Conservation (phyloP, 164 flowering plant species). For the Buxus sempervirens region DNA sequence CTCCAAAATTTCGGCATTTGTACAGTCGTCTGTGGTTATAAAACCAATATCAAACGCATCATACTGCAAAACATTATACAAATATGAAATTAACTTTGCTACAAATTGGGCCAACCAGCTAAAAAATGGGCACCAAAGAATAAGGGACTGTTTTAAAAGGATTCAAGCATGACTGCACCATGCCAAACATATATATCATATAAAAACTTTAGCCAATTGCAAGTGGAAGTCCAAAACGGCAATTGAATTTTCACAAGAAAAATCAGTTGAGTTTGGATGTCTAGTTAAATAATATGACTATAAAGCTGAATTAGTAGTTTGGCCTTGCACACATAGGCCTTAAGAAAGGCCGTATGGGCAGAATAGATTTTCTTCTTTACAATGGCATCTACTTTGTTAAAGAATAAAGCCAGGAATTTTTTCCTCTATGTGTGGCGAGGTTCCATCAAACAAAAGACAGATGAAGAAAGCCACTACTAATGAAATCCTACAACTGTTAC, state of each 20-base stretch:
- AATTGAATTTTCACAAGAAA: not conserved
- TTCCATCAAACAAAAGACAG: too few relatives aligned
- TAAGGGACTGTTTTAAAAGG: not conserved
- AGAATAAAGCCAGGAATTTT: not conserved
- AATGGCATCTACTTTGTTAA: not conserved
- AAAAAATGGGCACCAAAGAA: not conserved
- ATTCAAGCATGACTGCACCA: not conserved
- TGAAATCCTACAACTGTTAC: too few relatives aligned
- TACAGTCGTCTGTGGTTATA: constrained; percentile 77
- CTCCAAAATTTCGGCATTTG: constrained; percentile 76
- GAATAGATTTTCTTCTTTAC: not conserved
- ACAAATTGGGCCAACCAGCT: not conserved
- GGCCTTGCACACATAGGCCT: too few relatives aligned
- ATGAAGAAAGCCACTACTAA: too few relatives aligned
- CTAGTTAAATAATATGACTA: too few relatives aligned
- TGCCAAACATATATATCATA: too few relatives aligned
- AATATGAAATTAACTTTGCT: too few relatives aligned
- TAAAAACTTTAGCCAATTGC: not conserved
- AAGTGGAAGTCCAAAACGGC: not conserved
- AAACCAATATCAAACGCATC: constrained; percentile 75
- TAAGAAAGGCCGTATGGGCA: too few relatives aligned
- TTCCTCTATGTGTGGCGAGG: too few relatives aligned
- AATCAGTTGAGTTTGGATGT: too few relatives aligned
- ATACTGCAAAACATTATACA: constrained; percentile 44
- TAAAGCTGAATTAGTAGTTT: too few relatives aligned